Evolutionary conservation across 495 filamentous ascomycete genomes (phyloP).

Genomic region (Aspergillus panamensis): DNA sequence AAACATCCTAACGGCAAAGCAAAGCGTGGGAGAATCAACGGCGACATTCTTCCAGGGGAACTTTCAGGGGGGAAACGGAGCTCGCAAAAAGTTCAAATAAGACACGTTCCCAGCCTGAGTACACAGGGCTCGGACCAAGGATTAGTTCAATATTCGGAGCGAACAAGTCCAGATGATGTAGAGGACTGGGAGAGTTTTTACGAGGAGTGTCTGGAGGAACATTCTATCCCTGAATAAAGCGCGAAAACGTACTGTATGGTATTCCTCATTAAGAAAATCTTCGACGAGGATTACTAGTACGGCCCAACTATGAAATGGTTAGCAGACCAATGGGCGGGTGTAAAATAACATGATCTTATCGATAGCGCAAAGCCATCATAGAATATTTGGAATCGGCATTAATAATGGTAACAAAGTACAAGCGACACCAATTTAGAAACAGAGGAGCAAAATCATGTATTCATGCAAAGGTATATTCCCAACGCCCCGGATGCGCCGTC

Average conservation of each 20-base stretch:
- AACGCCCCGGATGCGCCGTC: conserved; percentile 7
- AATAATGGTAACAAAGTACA: background rate
- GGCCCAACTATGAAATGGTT: background rate
- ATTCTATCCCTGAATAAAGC: conserved; percentile 14
- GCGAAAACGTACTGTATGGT: background rate
- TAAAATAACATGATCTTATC: background rate
- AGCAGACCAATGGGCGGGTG: background rate
- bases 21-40: conserved; percentile 4
- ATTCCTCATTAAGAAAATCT: background rate
- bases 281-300: background rate
- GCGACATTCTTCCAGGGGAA: conserved; percentile 3
- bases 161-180: conserved; percentile 8
- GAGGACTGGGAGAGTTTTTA: conserved; percentile 27
- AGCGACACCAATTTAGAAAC: background rate
- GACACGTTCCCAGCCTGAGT: background rate
- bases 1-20: conserved; percentile 15
- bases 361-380: background rate
- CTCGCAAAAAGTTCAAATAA: background rate
- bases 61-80: background rate
- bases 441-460: conserved; percentile 24
- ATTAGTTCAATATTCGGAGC: background rate
- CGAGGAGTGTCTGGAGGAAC: conserved; percentile 32
- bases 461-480: conserved; percentile 39
- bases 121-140: background rate
- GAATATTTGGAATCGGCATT: background rate